Conservation (phyloP, 352 stramenopile genomes). For the Phytophthora crassamura region DNA sequence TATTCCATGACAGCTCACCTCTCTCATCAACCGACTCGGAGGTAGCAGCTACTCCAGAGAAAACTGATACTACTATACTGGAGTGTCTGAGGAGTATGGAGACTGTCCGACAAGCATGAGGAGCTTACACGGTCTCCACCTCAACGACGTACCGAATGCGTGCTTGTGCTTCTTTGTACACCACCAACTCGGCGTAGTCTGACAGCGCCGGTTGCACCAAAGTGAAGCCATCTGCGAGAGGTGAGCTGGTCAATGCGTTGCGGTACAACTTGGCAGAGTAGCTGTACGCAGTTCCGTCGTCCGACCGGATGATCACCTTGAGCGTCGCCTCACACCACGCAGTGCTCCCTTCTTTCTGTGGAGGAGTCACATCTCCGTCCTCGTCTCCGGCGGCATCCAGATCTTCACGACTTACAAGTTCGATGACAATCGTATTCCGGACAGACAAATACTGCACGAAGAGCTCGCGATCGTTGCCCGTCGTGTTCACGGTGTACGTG, state of each 20-base stretch:
- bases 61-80: no score
- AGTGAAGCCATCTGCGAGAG: conserved; percentile 22
- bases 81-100: no score
- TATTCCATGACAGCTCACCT: no score
- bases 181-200: conserved; percentile 71
- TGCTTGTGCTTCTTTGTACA: conserved; percentile 78
- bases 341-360: conserved; percentile 10
- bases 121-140: conserved; percentile 46
- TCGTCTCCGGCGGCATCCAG: background rate
- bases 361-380: conserved; percentile 3
- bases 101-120: background rate
- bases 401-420: conserved; percentile 45
- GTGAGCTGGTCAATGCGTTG: conserved; percentile 40
- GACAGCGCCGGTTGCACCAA: conserved; percentile 27
- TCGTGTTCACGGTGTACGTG: conserved; percentile 39
- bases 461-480: conserved; percentile 38
- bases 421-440: conserved; percentile 46
- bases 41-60: no score
- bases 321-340: conserved; percentile 39
- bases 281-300: conserved; percentile 23
- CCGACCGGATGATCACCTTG: conserved; percentile 30
- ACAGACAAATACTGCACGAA: conserved; percentile 43
- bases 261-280: conserved; percentile 65
- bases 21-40: no score
- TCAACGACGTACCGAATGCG: conserved; percentile 84